Conservation (phyloP, 2,329 filamentous ascomycete genomes). For the Incumbomyces lentus region DNA sequence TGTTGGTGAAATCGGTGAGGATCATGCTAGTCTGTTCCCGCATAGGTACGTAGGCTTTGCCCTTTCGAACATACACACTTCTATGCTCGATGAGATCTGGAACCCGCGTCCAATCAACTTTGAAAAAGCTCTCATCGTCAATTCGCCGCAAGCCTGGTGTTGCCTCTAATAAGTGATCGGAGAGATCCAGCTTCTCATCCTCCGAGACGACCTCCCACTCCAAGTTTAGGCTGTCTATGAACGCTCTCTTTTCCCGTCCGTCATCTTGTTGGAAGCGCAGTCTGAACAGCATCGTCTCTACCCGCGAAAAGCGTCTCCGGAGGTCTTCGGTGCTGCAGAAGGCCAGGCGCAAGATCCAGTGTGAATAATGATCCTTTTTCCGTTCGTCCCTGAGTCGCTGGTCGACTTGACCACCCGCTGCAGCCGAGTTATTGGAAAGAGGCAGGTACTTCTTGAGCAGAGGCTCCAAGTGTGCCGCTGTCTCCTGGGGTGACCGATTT, state of each 20-base stretch:
- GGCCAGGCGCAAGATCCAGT: slow-evolving; percentile 89
- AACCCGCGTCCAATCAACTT: slow-evolving; percentile 90
- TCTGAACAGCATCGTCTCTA: slow-evolving; percentile 83
- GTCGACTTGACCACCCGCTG: slow-evolving; percentile 40
- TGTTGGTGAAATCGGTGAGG: slow-evolving; percentile 69
- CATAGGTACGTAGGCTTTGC: slow-evolving; percentile 84
- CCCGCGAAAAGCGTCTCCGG: slow-evolving; percentile 69
- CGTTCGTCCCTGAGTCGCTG: slow-evolving; percentile 56
- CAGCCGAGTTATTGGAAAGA: slow-evolving; percentile 63
- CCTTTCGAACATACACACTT: slow-evolving; percentile 63
- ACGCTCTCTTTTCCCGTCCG: slow-evolving; percentile 58
- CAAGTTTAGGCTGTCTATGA: slow-evolving; percentile 66
- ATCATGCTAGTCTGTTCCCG: slow-evolving; percentile 84
- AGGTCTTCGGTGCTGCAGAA: slow-evolving; percentile 89
- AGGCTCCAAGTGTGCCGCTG: slow-evolving; percentile 69
- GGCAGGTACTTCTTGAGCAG: slow-evolving; percentile 80
- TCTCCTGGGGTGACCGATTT: slow-evolving; percentile 77
- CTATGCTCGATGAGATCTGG: slow-evolving; percentile 78
- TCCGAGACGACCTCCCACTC: slow-evolving; percentile 76
- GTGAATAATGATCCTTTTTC: slow-evolving; percentile 92
- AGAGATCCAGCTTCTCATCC: slow-evolving; percentile 63
- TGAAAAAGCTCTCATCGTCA: slow-evolving; percentile 86
- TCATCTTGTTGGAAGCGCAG: slow-evolving; percentile 72
- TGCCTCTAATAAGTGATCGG: slow-evolving; percentile 50
- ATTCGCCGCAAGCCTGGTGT: slow-evolving; percentile 38